Conservation (phyloP, 805 yeast species). For the Myxozyma neotropica region DNA sequence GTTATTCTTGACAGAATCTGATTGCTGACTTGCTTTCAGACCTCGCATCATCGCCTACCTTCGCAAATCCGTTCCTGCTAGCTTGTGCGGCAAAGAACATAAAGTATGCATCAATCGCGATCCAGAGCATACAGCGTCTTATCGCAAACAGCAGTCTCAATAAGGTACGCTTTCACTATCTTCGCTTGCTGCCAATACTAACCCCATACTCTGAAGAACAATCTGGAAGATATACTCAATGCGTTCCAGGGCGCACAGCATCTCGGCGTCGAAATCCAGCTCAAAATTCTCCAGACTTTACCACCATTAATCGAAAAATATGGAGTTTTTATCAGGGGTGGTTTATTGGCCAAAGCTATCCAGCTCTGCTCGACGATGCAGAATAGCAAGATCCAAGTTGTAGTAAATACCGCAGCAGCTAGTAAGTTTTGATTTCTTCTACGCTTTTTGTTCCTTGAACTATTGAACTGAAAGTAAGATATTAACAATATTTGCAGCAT, state of each 20-base stretch:
- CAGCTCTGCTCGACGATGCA: conserved; percentile 74
- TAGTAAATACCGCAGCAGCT: conserved; percentile 88
- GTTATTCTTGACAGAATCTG: no score
- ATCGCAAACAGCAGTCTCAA: conserved; percentile 61
- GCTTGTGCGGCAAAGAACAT: conserved; percentile 77
- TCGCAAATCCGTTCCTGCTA: conserved; percentile 67
- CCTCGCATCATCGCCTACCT: conserved; percentile 53
- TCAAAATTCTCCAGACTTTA: conserved; percentile 79
- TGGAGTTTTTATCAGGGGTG: conserved; percentile 56
- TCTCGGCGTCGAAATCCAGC: conserved; percentile 77
- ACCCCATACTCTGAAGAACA: conserved; percentile 1
- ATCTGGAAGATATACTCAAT: conserved; percentile 56
- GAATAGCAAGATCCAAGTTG: conserved; percentile 70
- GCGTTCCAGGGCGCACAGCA: conserved; percentile 74
- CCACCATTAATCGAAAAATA: conserved; percentile 75
- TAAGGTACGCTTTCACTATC: conserved; percentile 41
- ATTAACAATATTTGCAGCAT: conserved; percentile 43
- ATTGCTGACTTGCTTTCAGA: conserved; percentile 22
- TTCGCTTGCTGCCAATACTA: conserved; percentile 35
- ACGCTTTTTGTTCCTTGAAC: no score
- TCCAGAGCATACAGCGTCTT: conserved; percentile 69
- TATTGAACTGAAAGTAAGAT: no score
- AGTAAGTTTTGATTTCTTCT: conserved; percentile 40
- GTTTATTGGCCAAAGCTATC: conserved; percentile 59
- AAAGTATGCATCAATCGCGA: conserved; percentile 68